phyloP scores from a whole-genome alignment of 164 flowering plant genomes.

The Platanus orientalis region DNA sequence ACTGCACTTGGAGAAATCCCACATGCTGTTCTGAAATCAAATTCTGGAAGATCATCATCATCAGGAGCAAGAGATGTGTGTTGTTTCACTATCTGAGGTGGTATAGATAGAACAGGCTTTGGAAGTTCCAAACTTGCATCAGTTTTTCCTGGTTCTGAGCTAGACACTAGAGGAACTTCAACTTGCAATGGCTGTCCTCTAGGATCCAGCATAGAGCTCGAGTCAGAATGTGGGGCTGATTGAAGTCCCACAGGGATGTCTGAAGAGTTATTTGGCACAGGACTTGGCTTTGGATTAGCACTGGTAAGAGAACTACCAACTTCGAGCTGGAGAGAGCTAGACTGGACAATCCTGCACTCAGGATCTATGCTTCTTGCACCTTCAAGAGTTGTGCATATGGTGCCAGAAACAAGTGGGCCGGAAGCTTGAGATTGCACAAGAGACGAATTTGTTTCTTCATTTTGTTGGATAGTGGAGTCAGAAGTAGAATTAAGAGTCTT shows the following conservation, averaged over 20 bases:
- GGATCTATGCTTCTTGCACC: constrained; percentile 3
- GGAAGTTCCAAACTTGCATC: constrained; percentile 5
- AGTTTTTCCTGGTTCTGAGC: constrained; percentile 13
- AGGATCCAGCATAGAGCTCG: neutral
- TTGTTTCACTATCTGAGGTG: constrained; percentile 8
- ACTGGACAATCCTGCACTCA: constrained; percentile 13
- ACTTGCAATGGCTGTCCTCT: neutral
- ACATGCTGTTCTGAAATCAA: constrained; percentile 37
- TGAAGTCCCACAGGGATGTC: constrained; percentile 13
- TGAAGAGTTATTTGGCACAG: constrained; percentile 4
- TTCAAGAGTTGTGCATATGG: constrained; percentile 1
- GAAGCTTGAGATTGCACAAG: constrained; percentile 13
- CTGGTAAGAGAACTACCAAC: constrained; percentile 4
- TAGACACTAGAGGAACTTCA: neutral
- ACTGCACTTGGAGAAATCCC: constrained; percentile 22
- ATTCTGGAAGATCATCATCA: constrained; percentile 61
- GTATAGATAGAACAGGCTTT: constrained; percentile 8
- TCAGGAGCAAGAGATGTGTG: constrained; percentile 10
- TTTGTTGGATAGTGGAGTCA: constrained; percentile 8
- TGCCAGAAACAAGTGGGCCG: constrained; percentile 5
- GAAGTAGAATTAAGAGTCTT: constrained; percentile 18
- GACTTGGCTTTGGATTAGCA: constrained; percentile 1
- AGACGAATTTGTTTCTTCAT: constrained; percentile 5
- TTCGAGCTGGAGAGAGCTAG: constrained; percentile 5
- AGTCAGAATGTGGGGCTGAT: constrained; percentile 3